Base-by-base conservation (phyloP, 305 asterid species). In the Solanum hybrid region DNA sequence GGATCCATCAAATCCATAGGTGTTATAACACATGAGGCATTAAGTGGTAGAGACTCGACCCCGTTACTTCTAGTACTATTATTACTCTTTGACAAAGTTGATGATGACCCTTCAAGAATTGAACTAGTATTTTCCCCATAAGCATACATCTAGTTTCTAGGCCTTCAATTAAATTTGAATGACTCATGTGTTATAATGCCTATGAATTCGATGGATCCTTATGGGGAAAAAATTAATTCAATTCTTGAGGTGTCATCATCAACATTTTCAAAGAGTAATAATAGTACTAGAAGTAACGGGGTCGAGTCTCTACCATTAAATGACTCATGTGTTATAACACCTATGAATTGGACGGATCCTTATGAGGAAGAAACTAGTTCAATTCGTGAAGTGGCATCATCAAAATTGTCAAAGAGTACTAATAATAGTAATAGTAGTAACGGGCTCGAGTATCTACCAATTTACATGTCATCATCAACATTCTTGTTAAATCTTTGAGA, bases 141-240 rank as follows among this genome's bases (percentile, higher is more conserved):
- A 51, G 67, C 67, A 51, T 51, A 8, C 8, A 16, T 51, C 67
- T 16, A 51, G n/a, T 51, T 51, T 51, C n/a, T 51, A 51, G 67
- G 67, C 22, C n/a, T 51, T 51, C 67, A 51, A 51, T 51, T 16
- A 51, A n/a, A n/a, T n/a, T n/a, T 46, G 22, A 46, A 46, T 46
- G 20, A 46, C 7, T 46, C 61, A 46, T 14, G 61, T 46, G 61
- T 46, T 46, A 0, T 1, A 46, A 14, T 5, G 20, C 61, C 61
- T 46, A 46, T 14, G 61, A 46, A 46, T 46, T 46, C 7, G 20
- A 14, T 46, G 61, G 61, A 46, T 46, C 20, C 61, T 46, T 14
- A 46, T 46, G 61, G 8, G 61, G 3, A 90, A 79, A 93, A 96
- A 67, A 24, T 13, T 80, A 94, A 89, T 86, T 95, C 97, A 11